These are phyloP conservation scores for Phytophthora niederhauseri DNA, from an alignment of 352 stramenopile genomes.

Conservation along the genomic window DNA sequence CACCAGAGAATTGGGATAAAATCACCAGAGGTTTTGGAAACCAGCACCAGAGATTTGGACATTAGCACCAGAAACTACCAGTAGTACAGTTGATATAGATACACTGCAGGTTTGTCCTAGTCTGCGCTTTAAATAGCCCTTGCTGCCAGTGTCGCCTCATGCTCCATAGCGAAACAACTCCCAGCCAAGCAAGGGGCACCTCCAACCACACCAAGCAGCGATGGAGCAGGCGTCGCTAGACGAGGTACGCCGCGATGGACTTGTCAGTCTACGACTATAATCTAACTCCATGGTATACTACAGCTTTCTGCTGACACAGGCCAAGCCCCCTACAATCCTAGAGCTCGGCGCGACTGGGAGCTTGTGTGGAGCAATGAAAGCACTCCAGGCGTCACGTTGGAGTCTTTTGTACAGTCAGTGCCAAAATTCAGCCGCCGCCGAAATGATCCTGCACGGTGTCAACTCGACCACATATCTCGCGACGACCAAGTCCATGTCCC, in stretches of 20 bases:
- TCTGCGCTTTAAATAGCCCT: not conserved
- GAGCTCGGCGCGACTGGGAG: not conserved
- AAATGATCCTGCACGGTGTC: not conserved
- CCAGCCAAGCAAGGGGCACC: not conserved
- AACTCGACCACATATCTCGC: not conserved
- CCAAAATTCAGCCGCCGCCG: not conserved
- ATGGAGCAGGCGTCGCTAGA: not conserved
- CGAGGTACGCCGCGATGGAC: not conserved
- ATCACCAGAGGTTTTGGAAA: not conserved
- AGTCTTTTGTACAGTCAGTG: not conserved
- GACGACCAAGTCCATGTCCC: not conserved
- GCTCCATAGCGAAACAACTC: not conserved
- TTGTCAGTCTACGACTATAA: not conserved
- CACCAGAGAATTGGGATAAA: not conserved
- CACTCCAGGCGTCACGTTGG: not conserved
- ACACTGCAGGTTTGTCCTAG: too few species aligned
- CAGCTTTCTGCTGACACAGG: not conserved
- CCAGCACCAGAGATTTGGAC: not conserved
- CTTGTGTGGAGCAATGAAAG: not conserved
- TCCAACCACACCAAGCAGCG: not conserved
- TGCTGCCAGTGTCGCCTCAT: not conserved
- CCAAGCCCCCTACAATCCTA: not conserved
- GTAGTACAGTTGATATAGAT: not conserved
- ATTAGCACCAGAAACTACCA: not conserved
- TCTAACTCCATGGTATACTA: not conserved